These are phyloP conservation scores for Gorgonomyces haynaldii DNA, from an alignment of 192 early-diverging fungal species.

Conservation along the genomic window DNA sequence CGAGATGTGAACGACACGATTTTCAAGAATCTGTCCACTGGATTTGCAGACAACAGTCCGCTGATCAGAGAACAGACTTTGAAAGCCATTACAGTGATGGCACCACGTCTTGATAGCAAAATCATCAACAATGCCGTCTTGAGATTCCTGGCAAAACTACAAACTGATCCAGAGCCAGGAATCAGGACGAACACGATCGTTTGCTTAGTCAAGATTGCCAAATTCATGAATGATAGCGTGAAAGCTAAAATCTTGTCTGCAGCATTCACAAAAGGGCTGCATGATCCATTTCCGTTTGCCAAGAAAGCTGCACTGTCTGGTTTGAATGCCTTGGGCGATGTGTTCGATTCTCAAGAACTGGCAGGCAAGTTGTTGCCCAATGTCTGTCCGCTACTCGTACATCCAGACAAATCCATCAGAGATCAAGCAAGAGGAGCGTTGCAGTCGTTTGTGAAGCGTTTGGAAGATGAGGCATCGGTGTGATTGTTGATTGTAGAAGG, in stretches of 20 bases:
- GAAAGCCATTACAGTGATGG: conserved; percentile 32
- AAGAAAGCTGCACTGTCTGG: conserved; percentile 75
- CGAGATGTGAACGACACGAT: conserved; percentile 69
- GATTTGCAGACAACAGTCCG: conserved; percentile 74
- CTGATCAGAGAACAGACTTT: conserved; percentile 82
- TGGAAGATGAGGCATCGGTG: conserved; percentile 54
- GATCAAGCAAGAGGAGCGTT: conserved; percentile 70
- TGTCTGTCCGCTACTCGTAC: conserved; percentile 53
- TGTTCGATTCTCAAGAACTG: conserved; percentile 59
- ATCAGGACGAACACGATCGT: conserved; percentile 95
- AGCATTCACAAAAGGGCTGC: conserved; percentile 67
- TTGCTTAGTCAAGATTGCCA: conserved; percentile 85
- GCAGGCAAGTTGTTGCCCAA: conserved; percentile 63
- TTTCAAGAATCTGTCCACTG: conserved; percentile 75
- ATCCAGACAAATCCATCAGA: conserved; percentile 73
- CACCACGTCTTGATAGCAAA: conserved; percentile 46
- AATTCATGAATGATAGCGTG: conserved; percentile 64
- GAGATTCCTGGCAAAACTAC: conserved; percentile 75
- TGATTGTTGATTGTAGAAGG: conserved; percentile 31
- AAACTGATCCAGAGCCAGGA: conserved; percentile 83
- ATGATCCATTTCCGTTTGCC: conserved; percentile 82
- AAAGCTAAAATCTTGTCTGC: conserved; percentile 69
- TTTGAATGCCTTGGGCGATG: conserved; percentile 53
- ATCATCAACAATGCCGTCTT: conserved; percentile 78
- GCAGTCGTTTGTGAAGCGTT: conserved; percentile 49